Base-by-base conservation (phyloP, 345 rosid species). In the Excoecaria agallocha region DNA sequence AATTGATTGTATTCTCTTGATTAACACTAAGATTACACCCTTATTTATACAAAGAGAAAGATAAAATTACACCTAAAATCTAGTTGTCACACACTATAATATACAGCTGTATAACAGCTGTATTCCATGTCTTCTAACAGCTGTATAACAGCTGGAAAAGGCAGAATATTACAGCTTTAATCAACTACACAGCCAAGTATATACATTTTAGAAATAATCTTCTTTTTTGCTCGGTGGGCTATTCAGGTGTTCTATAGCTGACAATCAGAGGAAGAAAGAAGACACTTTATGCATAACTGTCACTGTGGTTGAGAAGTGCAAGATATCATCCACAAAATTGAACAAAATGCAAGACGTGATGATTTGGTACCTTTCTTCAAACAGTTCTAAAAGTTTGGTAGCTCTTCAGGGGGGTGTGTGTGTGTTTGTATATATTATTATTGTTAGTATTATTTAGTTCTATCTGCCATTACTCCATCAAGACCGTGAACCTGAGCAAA, bases 291-390 rank as follows among this genome's bases (percentile, higher is more conserved):
- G 96, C 84, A 80, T 93, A 64, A 82, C 86, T 50, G 89, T 87
- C 54, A 78, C 75, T 6, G 64, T 85, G 68, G 74, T 80, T 30
- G 89, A 91, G 75, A 84, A 75, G 60, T 76, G 83, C 35, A 85
- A 69, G 73, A 73, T 68, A 30, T 78, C 81, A 15, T 79, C 77
- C 48, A 57, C 75, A 50, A 67, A 76, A 37, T 74, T 89, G 76
- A 86, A 80, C 41, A 70, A 75, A 39, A 79, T 93, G 67, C 88
- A 71, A 70, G 80, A 65, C 55, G 9, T 74, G 9, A 69, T 89
- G 73, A 86, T 93, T 68, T 96, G 94, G 3, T 87, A 81, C 70
- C 89, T 93, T 93, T 76, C 88, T 93, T 37, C 76, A 78, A 60
- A 76, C 88, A 74, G 85, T 88, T 55, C 66, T 93, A 48, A 88